These are phyloP conservation scores for Blastobotrys illinoisensis DNA, from an alignment of 1,139 yeast genomes.

Conservation along the genomic window DNA sequence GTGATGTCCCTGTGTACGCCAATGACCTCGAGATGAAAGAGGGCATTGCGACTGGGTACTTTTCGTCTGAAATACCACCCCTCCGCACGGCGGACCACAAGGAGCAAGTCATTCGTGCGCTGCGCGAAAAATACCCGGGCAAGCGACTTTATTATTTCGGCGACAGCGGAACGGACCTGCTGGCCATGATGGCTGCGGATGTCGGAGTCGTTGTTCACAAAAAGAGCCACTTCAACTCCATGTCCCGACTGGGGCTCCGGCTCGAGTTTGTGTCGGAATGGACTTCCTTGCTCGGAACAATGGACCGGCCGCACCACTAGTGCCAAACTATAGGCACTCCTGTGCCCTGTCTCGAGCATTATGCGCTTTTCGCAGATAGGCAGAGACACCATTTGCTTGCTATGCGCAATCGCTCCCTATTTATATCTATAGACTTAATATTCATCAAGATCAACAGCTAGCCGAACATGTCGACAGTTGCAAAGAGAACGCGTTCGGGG, in stretches of 20 bases:
- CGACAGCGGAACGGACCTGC: slow-evolving; percentile 60
- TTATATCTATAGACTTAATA: not conserved
- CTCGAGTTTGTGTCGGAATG: slow-evolving; percentile 11
- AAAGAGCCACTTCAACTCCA: slow-evolving; percentile 11
- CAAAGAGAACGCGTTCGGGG: slow-evolving; percentile 2
- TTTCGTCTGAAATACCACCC: slow-evolving; percentile 14
- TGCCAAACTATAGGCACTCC: not conserved
- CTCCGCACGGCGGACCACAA: slow-evolving; percentile 59
- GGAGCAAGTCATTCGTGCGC: slow-evolving; percentile 28
- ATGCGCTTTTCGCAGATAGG: too few relatives aligned
- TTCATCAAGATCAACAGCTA: not conserved
- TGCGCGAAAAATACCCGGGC: slow-evolving; percentile 20
- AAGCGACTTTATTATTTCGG: slow-evolving; percentile 48
- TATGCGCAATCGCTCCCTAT: not conserved
- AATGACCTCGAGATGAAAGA: slow-evolving; percentile 47
- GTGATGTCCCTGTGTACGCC: slow-evolving; percentile 22
- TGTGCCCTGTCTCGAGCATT: too few relatives aligned
- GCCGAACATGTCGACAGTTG: not conserved
- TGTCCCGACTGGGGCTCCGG: slow-evolving; percentile 14
- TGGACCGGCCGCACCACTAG: not conserved
- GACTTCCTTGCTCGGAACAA: slow-evolving; percentile 3
- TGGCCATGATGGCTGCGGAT: slow-evolving; percentile 47
- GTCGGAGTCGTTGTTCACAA: slow-evolving; percentile 43
- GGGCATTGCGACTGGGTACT: slow-evolving; percentile 39
- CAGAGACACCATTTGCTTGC: not conserved